Conservation (phyloP, 768 basidiomycete species). For the Tylopilus felleus region DNA sequence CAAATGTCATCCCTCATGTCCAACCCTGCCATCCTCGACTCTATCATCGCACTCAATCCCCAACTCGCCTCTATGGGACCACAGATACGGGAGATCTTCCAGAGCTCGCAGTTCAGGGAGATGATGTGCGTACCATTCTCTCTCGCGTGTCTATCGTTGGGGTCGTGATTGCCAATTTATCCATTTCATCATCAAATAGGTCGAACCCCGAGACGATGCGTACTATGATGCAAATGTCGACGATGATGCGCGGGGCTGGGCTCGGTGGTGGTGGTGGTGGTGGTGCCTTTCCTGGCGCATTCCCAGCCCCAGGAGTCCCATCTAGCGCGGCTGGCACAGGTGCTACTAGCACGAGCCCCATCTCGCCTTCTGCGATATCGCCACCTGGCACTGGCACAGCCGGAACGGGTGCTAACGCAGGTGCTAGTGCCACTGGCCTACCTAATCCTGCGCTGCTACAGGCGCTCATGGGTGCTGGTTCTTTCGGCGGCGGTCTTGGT, state of each 20-base stretch:
- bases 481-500: not conserved
- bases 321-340: constrained; percentile 19
- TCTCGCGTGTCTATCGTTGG: not conserved
- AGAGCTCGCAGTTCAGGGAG: constrained; percentile 68
- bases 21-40: constrained; percentile 85
- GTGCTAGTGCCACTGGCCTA: constrained; percentile 10
- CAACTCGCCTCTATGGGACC: constrained; percentile 73
- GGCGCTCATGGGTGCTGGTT: constrained; percentile 10
- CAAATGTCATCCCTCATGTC: constrained; percentile 87
- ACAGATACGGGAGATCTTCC: constrained; percentile 75
- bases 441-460: constrained; percentile 46
- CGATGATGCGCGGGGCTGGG: constrained; percentile 20
- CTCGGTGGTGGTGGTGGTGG: constrained; percentile 38
- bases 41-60: constrained; percentile 80
- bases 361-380: constrained; percentile 14
- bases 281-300: constrained; percentile 24
- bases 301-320: constrained; percentile 65
- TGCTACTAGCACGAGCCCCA: constrained; percentile 25
- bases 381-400: constrained; percentile 19
- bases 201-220: constrained; percentile 78
- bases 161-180: not conserved
- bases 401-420: constrained; percentile 19
- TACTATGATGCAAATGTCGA: constrained; percentile 72
- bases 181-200: constrained; percentile 30
- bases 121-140: constrained; percentile 54